Percentiles rank a stretch among this genome's conserved stretches.
These are phyloP conservation scores for Peniophora sp. DNA, from an alignment of 1,284 basidiomycete genomes.

Conservation along the genomic window DNA sequence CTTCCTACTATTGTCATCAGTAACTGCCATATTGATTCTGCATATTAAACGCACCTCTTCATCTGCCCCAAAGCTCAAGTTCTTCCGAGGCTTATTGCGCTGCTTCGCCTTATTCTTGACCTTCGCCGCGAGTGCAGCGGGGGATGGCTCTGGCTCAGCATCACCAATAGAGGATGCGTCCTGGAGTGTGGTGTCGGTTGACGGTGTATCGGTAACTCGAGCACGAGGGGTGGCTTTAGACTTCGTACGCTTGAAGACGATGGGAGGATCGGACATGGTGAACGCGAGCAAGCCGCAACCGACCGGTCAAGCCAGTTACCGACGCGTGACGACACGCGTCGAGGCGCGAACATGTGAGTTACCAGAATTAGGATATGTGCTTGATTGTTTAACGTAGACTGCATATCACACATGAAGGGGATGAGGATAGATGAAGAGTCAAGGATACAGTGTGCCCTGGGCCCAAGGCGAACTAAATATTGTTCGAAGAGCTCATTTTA, in stretches of 20 bases:
- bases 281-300: not conserved
- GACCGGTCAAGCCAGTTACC: too few species aligned
- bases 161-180: slow-evolving; percentile 18
- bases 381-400: too few species aligned
- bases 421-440: too few species aligned
- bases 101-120: slow-evolving; percentile 59
- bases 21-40: slow-evolving; percentile 16
- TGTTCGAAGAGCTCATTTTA: too few species aligned
- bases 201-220: slow-evolving; percentile 23
- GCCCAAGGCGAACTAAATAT: too few species aligned
- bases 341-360: too few species aligned
- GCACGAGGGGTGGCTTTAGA: slow-evolving; percentile 44
- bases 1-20: slow-evolving; percentile 31
- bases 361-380: too few species aligned
- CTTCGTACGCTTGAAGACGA: slow-evolving; percentile 48
- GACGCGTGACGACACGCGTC: too few species aligned
- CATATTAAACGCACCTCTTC: slow-evolving; percentile 52
- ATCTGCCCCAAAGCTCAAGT: slow-evolving; percentile 77
- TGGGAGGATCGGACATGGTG: slow-evolving; percentile 22
- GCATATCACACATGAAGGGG: too few species aligned
- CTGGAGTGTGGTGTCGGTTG: slow-evolving; percentile 14
- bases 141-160: slow-evolving; percentile 35
- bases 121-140: slow-evolving; percentile 41
- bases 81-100: slow-evolving; percentile 53
- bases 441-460: too few species aligned